Evolutionary conservation across 192 early-diverging fungal species (phyloP).

Genomic region (Coemansia sp.): DNA sequence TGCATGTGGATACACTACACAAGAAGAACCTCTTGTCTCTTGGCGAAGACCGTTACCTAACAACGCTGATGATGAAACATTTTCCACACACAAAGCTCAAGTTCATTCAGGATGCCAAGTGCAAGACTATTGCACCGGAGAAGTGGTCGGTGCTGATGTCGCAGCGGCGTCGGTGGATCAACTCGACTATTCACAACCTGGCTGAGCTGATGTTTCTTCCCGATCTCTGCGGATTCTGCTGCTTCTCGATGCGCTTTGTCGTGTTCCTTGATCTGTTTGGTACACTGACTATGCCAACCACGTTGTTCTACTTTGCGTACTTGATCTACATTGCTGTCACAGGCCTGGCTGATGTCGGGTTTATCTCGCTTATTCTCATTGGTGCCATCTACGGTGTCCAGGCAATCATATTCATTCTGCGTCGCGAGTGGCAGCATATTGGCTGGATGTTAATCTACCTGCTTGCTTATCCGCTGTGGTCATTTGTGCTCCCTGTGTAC

Average conservation of each 20-base stretch:
- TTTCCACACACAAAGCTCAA: constrained; percentile 95
- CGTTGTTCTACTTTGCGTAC: constrained; percentile 78
- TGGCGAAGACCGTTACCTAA: constrained; percentile 69
- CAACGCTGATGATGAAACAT: constrained; percentile 94
- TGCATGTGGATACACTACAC: constrained; percentile 94
- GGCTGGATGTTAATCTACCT: constrained; percentile 90
- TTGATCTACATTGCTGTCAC: constrained; percentile 73
- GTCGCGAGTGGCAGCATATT: constrained; percentile 77
- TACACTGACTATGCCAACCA: constrained; percentile 80
- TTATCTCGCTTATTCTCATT: constrained; percentile 78
- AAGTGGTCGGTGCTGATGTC: constrained; percentile 93
- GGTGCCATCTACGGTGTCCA: constrained; percentile 86
- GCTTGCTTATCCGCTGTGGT: constrained; percentile 90
- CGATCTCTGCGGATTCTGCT: constrained; percentile 95
- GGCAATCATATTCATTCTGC: constrained; percentile 78
- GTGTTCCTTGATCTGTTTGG: constrained; percentile 92
- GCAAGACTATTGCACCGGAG: constrained; percentile 93
- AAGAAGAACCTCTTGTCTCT: too few relatives aligned
- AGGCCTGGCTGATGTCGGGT: constrained; percentile 62
- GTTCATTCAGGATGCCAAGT: constrained; percentile 94
- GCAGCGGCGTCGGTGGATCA: constrained; percentile 98
- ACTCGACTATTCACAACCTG: constrained; percentile 97
- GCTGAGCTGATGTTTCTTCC: constrained; percentile 82
- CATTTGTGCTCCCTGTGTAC: constrained; percentile 90
- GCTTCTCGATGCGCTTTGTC: constrained; percentile 97